These are phyloP conservation scores for Rhododendron simsii DNA, from an alignment of 148 eudicot species.

Conservation along the genomic window DNA sequence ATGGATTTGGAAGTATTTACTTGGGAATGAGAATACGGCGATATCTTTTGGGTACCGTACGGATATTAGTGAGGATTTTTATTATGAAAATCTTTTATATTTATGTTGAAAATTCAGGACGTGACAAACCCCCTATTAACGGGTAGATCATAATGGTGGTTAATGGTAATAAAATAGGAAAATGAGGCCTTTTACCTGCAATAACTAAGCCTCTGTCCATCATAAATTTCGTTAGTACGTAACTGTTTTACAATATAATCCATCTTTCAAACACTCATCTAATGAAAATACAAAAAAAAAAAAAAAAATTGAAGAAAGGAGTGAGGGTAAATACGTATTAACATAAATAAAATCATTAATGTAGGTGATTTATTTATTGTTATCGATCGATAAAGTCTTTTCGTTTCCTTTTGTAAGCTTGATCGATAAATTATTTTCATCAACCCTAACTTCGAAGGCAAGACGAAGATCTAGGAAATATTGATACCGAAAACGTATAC, in stretches of 20 bases:
- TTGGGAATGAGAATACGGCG: no score
- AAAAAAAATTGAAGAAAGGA: neutral
- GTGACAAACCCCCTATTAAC: neutral
- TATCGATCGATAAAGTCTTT: neutral
- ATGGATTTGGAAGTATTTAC: no score
- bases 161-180: neutral
- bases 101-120: no score
- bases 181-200: neutral
- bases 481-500: no score
- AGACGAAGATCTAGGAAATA: no score
- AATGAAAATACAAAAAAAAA: neutral
- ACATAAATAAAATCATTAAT: neutral
- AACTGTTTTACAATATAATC: neutral
- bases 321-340: neutral
- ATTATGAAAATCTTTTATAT: no score
- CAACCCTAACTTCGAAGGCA: no score
- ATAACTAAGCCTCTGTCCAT: neutral
- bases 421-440: no score
- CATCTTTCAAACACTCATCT: neutral
- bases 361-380: neutral
- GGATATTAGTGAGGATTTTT: no score
- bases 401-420: neutral
- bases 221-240: neutral
- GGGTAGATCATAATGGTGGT: neutral
- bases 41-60: no score